These are phyloP conservation scores for Onygena corvina DNA, from an alignment of 2,329 filamentous ascomycete species.

Conservation along the genomic window DNA sequence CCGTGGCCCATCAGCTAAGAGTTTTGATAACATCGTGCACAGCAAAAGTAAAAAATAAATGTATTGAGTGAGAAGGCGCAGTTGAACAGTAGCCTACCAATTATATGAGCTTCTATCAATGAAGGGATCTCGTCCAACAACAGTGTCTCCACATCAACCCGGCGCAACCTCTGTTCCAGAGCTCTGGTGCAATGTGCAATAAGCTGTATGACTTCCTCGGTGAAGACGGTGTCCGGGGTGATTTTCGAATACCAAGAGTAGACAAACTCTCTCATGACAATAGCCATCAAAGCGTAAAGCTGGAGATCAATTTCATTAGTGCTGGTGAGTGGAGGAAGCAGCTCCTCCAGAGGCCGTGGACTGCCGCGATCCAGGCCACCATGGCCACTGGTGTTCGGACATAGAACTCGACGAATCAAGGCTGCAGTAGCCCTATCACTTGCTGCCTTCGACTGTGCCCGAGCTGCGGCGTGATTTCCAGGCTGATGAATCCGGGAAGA, in stretches of 20 bases:
- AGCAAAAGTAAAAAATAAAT: not conserved
- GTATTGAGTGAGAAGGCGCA: too few relatives aligned
- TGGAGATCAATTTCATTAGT: slow-evolving; percentile 88
- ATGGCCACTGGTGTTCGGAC: slow-evolving; percentile 46
- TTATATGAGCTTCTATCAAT: slow-evolving; percentile 66
- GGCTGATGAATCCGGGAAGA: slow-evolving; percentile 23
- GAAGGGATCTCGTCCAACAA: slow-evolving; percentile 79
- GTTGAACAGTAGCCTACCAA: slow-evolving; percentile 31
- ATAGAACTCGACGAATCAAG: slow-evolving; percentile 73
- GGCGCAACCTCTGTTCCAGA: slow-evolving; percentile 71
- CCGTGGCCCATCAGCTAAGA: slow-evolving; percentile 7
- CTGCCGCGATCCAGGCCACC: slow-evolving; percentile 44
- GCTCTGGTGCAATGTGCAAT: slow-evolving; percentile 85
- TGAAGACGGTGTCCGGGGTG: slow-evolving; percentile 77
- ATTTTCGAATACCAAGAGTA: slow-evolving; percentile 89
- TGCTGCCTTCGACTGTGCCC: slow-evolving; percentile 38
- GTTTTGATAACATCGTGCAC: not conserved
- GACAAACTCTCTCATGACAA: slow-evolving; percentile 81
- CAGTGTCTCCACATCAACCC: slow-evolving; percentile 70
- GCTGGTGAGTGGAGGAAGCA: slow-evolving; percentile 83
- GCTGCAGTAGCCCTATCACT: slow-evolving; percentile 68
- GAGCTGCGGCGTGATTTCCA: slow-evolving; percentile 14
- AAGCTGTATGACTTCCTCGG: slow-evolving; percentile 76
- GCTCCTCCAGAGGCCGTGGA: slow-evolving; percentile 59
- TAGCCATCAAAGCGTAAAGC: slow-evolving; percentile 81